Conservation (phyloP, 1,284 basidiomycete species). For the Ustilago vetiveriae region DNA sequence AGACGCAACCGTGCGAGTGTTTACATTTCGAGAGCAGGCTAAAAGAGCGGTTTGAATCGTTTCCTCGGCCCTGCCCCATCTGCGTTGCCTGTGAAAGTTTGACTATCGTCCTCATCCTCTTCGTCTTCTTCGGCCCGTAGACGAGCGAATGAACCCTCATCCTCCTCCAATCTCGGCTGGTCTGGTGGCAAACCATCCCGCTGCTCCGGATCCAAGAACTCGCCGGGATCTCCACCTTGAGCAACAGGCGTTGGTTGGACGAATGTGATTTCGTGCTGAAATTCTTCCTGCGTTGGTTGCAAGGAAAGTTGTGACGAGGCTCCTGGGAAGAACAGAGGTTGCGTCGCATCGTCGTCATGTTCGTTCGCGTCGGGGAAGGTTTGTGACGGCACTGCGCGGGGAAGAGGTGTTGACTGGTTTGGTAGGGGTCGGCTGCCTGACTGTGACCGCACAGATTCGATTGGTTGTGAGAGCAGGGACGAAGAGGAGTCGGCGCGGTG, state of each 20-base stretch:
- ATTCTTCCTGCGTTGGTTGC: conserved; percentile 3
- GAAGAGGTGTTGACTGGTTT: conserved; percentile 18
- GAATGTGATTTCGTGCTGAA: not conserved
- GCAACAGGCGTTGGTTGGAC: conserved; percentile 29
- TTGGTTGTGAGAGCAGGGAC: not conserved
- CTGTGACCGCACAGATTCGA: not conserved
- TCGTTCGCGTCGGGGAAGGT: not conserved
- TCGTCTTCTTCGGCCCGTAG: conserved; percentile 2
- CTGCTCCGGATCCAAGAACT: conserved; percentile 7
- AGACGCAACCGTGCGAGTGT: too few relatives aligned
- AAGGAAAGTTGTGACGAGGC: conserved; percentile 20
- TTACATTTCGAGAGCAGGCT: too few relatives aligned
- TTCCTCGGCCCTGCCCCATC: conserved; percentile 11
- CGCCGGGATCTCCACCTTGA: conserved; percentile 28
- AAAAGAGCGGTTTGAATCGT: conserved; percentile 36
- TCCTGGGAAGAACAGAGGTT: conserved; percentile 41
- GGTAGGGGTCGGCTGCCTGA: not conserved
- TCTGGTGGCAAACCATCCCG: not conserved
- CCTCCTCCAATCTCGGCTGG: not conserved
- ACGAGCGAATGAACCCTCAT: not conserved
- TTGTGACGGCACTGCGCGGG: not conserved
- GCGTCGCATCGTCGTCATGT: conserved; percentile 5
- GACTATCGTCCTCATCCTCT: not conserved
- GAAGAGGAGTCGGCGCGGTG: too few relatives aligned
- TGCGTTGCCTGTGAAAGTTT: too few relatives aligned